Evolutionary conservation across 2,329 filamentous ascomycete genomes (phyloP).

Genomic region (Dothideomycetes sp.): DNA sequence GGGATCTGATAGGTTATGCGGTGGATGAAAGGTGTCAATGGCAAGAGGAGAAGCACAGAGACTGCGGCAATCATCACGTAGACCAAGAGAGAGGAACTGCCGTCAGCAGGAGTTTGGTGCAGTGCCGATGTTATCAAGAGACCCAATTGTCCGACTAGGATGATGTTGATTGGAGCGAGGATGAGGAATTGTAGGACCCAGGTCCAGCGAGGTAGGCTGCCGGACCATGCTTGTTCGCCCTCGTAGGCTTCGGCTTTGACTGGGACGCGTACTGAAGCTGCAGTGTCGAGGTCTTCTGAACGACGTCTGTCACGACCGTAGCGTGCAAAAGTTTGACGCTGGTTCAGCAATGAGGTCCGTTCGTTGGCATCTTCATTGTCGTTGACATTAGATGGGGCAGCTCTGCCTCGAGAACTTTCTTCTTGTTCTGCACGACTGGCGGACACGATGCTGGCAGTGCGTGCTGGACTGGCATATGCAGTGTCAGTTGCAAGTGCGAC

Average conservation of each 20-base stretch:
- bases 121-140: conserved; percentile 64
- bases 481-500: conserved; percentile 30
- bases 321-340: conserved; percentile 16
- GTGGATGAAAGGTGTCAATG: conserved; percentile 75
- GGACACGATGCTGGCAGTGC: conserved; percentile 6
- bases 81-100: conserved; percentile 60
- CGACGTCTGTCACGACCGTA: conserved; percentile 15
- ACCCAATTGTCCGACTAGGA: conserved; percentile 67
- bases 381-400: conserved; percentile 27
- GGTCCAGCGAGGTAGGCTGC: conserved; percentile 66
- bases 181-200: conserved; percentile 84
- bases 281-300: conserved; percentile 19
- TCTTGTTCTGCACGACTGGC: conserved; percentile 4
- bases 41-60: conserved; percentile 63
- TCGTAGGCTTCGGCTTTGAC: conserved; percentile 42
- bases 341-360: conserved; percentile 46
- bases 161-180: conserved; percentile 66
- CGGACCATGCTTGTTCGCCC: conserved; percentile 79
- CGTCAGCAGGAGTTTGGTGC: conserved; percentile 76
- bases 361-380: conserved; percentile 41
- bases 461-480: background rate
- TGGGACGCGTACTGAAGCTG: conserved; percentile 20
- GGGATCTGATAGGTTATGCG: conserved; percentile 78
- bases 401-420: conserved; percentile 14
- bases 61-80: conserved; percentile 62